phyloP scores from a whole-genome alignment of 2,329 filamentous ascomycete genomes.

The Grosmannia huntii region DNA sequence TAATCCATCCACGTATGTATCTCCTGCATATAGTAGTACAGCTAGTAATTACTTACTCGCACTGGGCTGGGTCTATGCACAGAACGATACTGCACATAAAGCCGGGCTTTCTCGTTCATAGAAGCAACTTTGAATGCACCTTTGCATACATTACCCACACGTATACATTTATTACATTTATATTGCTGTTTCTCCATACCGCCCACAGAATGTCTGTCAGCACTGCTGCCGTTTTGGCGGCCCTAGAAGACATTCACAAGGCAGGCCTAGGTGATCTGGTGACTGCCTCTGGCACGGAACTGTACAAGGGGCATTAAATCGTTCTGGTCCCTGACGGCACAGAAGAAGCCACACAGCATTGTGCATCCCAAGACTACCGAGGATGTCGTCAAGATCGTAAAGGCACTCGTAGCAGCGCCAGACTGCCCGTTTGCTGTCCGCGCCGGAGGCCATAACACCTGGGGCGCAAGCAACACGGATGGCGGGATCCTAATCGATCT shows the following conservation, averaged over 20 bases:
- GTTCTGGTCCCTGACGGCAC: slow-evolving; percentile 2
- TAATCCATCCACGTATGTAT: too few species aligned
- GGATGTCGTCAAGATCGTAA: slow-evolving; percentile 24
- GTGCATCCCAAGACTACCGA: slow-evolving; percentile 13
- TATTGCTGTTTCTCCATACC: too few species aligned
- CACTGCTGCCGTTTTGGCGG: background rate
- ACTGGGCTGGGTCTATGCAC: too few species aligned
- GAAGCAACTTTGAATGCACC: too few species aligned
- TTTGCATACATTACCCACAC: too few species aligned
- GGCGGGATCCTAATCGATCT: background rate
- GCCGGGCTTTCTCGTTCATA: too few species aligned
- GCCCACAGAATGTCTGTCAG: background rate
- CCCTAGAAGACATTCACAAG: background rate
- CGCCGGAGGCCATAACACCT: background rate
- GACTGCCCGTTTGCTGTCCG: background rate
- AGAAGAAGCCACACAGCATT: slow-evolving; percentile 1
- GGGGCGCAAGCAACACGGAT: slow-evolving; percentile 1
- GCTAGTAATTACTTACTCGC: too few species aligned
- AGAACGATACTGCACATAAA: too few species aligned
- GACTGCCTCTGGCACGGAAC: background rate
- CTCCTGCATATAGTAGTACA: too few species aligned
- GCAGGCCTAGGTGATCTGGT: slow-evolving; percentile 2
- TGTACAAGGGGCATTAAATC: slow-evolving; percentile 9
- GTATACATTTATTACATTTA: too few species aligned
- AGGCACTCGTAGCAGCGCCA: slow-evolving; percentile 15